phyloP scores from a whole-genome alignment of 2,329 filamentous ascomycete species.

The Ambrosiella beaveri region DNA sequence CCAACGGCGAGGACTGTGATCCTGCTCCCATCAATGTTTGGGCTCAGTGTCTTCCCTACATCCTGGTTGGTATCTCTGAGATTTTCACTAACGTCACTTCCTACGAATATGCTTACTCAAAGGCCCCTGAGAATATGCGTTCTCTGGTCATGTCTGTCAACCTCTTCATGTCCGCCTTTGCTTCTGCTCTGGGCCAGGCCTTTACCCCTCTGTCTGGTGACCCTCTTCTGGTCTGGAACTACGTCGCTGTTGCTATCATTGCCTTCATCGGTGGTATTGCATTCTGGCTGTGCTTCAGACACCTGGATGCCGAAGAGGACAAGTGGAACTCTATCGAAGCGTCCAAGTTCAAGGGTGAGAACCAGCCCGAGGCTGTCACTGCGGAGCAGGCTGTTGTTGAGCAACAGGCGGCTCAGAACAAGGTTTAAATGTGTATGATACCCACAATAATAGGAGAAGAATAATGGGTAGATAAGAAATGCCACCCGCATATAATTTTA shows the following conservation, averaged over 20 bases:
- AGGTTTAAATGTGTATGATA: slow-evolving; percentile 4
- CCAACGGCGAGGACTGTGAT: slow-evolving; percentile 33
- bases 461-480: background rate
- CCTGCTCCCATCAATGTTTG: slow-evolving; percentile 48
- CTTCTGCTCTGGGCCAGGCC: slow-evolving; percentile 52
- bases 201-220: slow-evolving; percentile 44
- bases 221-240: slow-evolving; percentile 56
- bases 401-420: slow-evolving; percentile 3
- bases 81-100: slow-evolving; percentile 40
- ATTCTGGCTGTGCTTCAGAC: slow-evolving; percentile 52
- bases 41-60: slow-evolving; percentile 35
- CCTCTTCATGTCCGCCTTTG: slow-evolving; percentile 54
- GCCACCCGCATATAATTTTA: background rate
- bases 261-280: slow-evolving; percentile 42
- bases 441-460: background rate
- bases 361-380: slow-evolving; percentile 20
- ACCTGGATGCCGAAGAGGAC: slow-evolving; percentile 52
- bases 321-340: slow-evolving; percentile 43
- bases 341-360: slow-evolving; percentile 25
- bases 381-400: slow-evolving; percentile 9
- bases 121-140: slow-evolving; percentile 65
- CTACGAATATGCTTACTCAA: slow-evolving; percentile 61
- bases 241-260: slow-evolving; percentile 43
- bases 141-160: slow-evolving; percentile 55
- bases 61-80: slow-evolving; percentile 34